These are phyloP conservation scores for Tulasnella sp. DNA, from an alignment of 768 basidiomycete genomes.

Conservation along the genomic window DNA sequence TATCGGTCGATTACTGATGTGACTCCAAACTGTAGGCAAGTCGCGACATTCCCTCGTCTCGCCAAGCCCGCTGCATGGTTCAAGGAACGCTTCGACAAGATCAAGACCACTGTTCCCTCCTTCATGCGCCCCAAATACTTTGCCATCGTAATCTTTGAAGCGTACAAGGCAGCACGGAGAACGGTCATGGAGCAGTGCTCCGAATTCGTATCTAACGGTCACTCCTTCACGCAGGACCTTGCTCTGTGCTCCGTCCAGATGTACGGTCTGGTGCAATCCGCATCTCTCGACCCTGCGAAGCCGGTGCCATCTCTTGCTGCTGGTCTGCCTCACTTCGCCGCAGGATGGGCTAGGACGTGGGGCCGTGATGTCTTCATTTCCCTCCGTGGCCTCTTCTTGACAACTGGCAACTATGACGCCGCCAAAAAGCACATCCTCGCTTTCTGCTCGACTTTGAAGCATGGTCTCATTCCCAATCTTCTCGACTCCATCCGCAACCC, in stretches of 20 bases:
- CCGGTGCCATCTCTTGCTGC: conserved; percentile 79
- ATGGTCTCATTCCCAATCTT: conserved; percentile 92
- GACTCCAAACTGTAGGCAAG: conserved; percentile 24
- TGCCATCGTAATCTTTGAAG: conserved; percentile 77
- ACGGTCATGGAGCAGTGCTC: conserved; percentile 79
- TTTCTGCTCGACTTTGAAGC: conserved; percentile 86
- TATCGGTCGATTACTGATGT: background rate
- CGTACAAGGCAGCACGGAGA: conserved; percentile 82
- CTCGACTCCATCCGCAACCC: conserved; percentile 81
- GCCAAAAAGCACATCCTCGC: conserved; percentile 85
- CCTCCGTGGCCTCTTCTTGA: conserved; percentile 81
- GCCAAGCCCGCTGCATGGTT: conserved; percentile 70
- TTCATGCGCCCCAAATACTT: conserved; percentile 96
- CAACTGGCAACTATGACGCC: conserved; percentile 78
- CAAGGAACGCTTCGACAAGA: conserved; percentile 71
- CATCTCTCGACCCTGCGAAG: conserved; percentile 67
- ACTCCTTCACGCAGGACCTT: conserved; percentile 81
- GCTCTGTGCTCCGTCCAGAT: conserved; percentile 80
- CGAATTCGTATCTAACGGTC: conserved; percentile 74
- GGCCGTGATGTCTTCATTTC: conserved; percentile 93
- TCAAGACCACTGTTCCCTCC: conserved; percentile 61
- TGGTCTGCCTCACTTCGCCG: conserved; percentile 86
- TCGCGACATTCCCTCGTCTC: conserved; percentile 53
- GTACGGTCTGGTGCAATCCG: conserved; percentile 82
- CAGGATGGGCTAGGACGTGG: conserved; percentile 95